Conservation (phyloP, 192 early-diverging fungal species). For the Linnemannia hyalina region DNA sequence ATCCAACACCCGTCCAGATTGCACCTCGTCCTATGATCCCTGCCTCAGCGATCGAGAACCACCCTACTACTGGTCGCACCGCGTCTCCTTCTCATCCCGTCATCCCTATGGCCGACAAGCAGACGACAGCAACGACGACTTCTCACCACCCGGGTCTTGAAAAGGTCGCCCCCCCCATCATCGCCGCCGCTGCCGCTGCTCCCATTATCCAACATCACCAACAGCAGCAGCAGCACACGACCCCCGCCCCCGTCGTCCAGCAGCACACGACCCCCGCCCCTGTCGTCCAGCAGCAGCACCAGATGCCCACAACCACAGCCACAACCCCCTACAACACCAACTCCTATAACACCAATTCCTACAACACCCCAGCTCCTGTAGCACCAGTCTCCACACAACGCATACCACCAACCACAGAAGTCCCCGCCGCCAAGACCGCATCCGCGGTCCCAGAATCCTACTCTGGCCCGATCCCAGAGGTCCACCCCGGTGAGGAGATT, state of each 20-base stretch:
- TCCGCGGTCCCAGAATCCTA: slow-evolving; percentile 16
- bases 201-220: neutral
- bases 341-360: neutral
- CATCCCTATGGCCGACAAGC: neutral
- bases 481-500: slow-evolving; percentile 32
- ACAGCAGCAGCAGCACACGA: neutral
- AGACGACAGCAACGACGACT: neutral
- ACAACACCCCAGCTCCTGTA: neutral
- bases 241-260: neutral
- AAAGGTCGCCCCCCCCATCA: neutral
- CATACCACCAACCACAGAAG: neutral
- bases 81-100: neutral
- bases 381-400: neutral
- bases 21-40: neutral
- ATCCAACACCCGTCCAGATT: neutral
- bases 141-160: neutral
- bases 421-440: slow-evolving; percentile 5
- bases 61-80: no score
- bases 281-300: neutral
- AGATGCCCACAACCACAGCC: neutral
- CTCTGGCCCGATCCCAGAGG: slow-evolving; percentile 18
- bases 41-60: no score
- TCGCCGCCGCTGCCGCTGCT: neutral
- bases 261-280: neutral
- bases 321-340: neutral